Percentiles rank a stretch among this genome's conserved stretches.
Conservation (phyloP, 2,329 filamentous ascomycete species). For the Scleromitrula shiraiana region DNA sequence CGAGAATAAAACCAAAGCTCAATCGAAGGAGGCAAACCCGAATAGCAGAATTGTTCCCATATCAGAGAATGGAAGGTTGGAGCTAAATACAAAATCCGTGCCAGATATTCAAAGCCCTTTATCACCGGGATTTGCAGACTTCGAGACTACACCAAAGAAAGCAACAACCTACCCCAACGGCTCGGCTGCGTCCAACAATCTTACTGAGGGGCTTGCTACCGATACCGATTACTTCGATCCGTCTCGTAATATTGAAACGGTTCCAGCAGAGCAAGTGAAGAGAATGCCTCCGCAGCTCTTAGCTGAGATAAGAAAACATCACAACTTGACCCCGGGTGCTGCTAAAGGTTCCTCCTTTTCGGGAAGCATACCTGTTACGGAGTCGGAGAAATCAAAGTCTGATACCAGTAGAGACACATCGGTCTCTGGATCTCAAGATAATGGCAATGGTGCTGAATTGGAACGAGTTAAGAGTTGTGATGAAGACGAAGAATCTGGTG, state of each 20-base stretch:
- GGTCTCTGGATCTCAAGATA: not conserved
- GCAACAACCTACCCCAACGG: not conserved
- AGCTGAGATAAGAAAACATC: slow-evolving; percentile 27
- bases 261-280: slow-evolving; percentile 17
- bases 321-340: slow-evolving; percentile 27
- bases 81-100: not conserved
- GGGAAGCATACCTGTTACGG: slow-evolving; percentile 26
- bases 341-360: slow-evolving; percentile 28
- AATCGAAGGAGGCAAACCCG: slow-evolving; percentile 24
- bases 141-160: not conserved
- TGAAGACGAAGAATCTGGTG: slow-evolving; percentile 56
- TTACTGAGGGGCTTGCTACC: slow-evolving; percentile 16
- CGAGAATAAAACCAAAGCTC: slow-evolving; percentile 33
- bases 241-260: slow-evolving; percentile 16
- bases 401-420: slow-evolving; percentile 6
- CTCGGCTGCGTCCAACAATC: slow-evolving; percentile 1
- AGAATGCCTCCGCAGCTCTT: slow-evolving; percentile 26
- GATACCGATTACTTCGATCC: slow-evolving; percentile 24
- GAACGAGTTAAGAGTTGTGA: slow-evolving; percentile 19
- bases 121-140: slow-evolving; percentile 12
- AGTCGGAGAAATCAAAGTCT: slow-evolving; percentile 20
- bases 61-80: not conserved
- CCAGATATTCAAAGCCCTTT: slow-evolving; percentile 6
- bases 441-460: slow-evolving; percentile 35
- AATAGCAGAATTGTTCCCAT: slow-evolving; percentile 2